Percentiles rank a stretch among this genome's conserved stretches.
Evolutionary conservation across 805 yeast species (phyloP).

Genomic region (Torulaspora delbrueckii): DNA sequence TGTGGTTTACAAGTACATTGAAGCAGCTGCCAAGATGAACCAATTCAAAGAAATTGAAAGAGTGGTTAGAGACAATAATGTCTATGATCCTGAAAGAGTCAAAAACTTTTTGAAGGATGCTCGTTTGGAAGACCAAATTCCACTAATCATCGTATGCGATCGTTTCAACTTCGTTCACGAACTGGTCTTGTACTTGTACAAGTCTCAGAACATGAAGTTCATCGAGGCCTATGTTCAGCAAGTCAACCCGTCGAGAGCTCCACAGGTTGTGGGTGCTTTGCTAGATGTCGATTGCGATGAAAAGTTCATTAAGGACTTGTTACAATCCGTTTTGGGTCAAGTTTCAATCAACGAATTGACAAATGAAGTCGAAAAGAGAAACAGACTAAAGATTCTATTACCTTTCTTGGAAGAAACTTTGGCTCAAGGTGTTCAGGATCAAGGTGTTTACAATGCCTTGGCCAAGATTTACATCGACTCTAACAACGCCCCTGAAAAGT

Average conservation of each 20-base stretch:
- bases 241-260: constrained; percentile 92
- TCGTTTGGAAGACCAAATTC: constrained; percentile 88
- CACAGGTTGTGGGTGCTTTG: constrained; percentile 93
- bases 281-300: constrained; percentile 98
- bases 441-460: constrained; percentile 87
- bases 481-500: constrained; percentile 95
- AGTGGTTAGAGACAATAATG: constrained; percentile 87
- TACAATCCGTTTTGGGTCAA: constrained; percentile 85
- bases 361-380: constrained; percentile 93
- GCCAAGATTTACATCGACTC: constrained; percentile 98
- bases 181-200: constrained; percentile 86
- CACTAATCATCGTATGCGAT: constrained; percentile 94
- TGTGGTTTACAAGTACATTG: constrained; percentile 93
- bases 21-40: constrained; percentile 84
- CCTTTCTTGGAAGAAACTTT: constrained; percentile 91
- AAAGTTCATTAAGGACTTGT: constrained; percentile 68
- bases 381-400: constrained; percentile 81
- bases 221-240: constrained; percentile 98
- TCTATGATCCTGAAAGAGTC: constrained; percentile 94
- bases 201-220: constrained; percentile 91
- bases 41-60: constrained; percentile 94
- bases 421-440: constrained; percentile 78
- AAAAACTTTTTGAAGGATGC: constrained; percentile 96
- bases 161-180: constrained; percentile 89
- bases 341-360: constrained; percentile 89